Conservation (phyloP, 306 rosid species). For the Dicorynia guianensis region DNA sequence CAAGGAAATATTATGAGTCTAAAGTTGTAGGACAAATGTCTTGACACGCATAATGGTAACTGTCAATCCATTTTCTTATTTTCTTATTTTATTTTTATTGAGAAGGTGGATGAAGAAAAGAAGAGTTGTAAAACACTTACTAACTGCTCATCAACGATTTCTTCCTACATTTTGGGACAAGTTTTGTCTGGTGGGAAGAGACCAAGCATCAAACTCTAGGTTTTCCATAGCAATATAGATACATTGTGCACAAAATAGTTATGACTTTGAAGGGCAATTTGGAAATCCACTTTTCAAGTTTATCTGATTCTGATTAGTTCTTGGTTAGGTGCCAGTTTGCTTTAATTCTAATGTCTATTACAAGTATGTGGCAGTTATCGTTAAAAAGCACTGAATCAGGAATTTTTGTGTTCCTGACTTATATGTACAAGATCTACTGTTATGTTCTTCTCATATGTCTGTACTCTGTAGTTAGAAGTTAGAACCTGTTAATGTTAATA, state of each 20-base stretch:
- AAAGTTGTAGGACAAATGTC: background rate
- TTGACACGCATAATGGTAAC: no score
- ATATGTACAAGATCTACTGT: background rate
- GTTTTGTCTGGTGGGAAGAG: no score
- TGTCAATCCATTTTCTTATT: no score
- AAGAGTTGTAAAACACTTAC: no score
- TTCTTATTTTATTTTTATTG: no score
- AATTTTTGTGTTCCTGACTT: background rate
- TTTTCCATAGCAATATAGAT: background rate
- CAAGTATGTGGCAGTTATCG: background rate
- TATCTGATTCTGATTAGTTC: background rate
- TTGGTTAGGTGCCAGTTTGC: background rate
- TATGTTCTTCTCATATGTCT: conserved; percentile 14
- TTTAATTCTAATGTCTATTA: no score
- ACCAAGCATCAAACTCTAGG: no score
- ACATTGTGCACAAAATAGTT: background rate
- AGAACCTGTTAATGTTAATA: conserved; percentile 1
- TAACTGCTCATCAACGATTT: no score
- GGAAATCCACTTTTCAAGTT: conserved; percentile 8
- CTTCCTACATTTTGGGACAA: no score
- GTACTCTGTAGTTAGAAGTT: no score
- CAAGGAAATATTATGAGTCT: background rate
- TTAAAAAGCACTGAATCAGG: background rate
- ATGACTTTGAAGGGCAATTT: background rate
- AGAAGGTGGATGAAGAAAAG: no score